Evolutionary conservation across 75 land plant species (phyloP), one percentile per base, ranked within the genome.

Genomic region (Ceratopteris richardii): DNA sequence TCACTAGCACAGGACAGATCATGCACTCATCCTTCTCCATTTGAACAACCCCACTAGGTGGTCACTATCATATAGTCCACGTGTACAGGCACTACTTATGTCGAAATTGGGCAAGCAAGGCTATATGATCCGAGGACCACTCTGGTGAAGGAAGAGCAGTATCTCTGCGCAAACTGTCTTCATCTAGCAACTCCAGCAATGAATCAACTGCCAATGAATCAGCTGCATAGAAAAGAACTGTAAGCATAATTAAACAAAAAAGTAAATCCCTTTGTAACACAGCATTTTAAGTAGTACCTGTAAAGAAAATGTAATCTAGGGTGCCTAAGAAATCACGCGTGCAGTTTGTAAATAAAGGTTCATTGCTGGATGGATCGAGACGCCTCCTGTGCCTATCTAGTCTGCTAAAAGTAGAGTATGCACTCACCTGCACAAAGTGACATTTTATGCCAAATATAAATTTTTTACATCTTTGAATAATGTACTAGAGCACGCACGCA

Each of bases 121-220:
- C 97, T 62, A 85, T 88, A 54, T 92, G 97, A 72, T 92, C 97
- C 20, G 97, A 92, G 14, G 97, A 88, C 95, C 97, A 92, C 66
- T 82, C 95, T 53, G 97, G 97, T 62, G 97, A 92, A 57, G 97
- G 97, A 63, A 92, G 83, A 6, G 86, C 97, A 30, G 95, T 92
- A 67, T 88, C 95, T 70, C 90, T 92, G 9, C 97, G 75, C 68
- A 88, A 73, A 62, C 75, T 85, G 26, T 88, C 97, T 72, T 88
- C 95, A 70, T 92, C 95, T 75, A 92, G 70, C 21, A 92, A 84
- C 66, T 92, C 97, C 75, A 92, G 60, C 33, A 92, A 69, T 20
- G 90, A 82, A 57, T 85, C 87, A 72, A 92, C 97, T 21, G 65
- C 70, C 44, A 92, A 74, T 11, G 87, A 82, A 60, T 88, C 90